Conservation (phyloP, 208 protist genomes). For the Wallacemonas collosoma region DNA sequence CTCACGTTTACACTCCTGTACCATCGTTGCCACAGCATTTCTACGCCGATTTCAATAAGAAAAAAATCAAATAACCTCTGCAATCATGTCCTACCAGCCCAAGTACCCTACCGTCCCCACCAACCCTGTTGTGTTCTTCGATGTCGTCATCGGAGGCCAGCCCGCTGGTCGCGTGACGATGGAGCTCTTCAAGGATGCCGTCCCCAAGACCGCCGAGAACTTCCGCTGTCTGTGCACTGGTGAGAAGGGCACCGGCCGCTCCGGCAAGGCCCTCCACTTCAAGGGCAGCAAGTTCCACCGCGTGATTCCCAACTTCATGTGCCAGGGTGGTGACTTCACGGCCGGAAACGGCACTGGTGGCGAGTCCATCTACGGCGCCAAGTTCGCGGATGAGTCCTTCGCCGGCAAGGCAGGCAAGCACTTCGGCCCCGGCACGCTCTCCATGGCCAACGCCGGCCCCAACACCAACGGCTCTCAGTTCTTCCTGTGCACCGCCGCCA, state of each 20-base stretch:
- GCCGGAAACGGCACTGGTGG: constrained; percentile 53
- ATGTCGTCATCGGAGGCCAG: constrained; percentile 46
- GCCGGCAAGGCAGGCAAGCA: constrained; percentile 56
- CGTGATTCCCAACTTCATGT: constrained; percentile 62
- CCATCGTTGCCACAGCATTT: neutral
- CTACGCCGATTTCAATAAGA: neutral
- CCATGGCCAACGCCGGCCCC: constrained; percentile 92
- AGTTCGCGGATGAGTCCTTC: constrained; percentile 65
- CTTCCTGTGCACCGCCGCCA: constrained; percentile 87
- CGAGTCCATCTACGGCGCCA: constrained; percentile 67
- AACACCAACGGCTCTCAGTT: constrained; percentile 95
- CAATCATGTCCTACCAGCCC: constrained; percentile 77
- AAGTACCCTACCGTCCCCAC: constrained; percentile 71
- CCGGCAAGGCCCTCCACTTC: constrained; percentile 27
- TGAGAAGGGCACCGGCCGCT: constrained; percentile 59
- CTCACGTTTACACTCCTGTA: too few relatives aligned
- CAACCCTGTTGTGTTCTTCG: constrained; percentile 76
- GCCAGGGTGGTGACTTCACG: constrained; percentile 71
- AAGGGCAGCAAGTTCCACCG: constrained; percentile 51
- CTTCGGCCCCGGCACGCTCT: constrained; percentile 77
- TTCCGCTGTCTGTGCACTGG: constrained; percentile 63
- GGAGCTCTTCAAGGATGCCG: constrained; percentile 56
- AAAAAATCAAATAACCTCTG: neutral
- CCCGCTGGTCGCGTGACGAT: constrained; percentile 43
- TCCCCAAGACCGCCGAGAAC: constrained; percentile 71